Conservation (phyloP, 169 alveolate species). For the Cardiosporidium cionae region DNA sequence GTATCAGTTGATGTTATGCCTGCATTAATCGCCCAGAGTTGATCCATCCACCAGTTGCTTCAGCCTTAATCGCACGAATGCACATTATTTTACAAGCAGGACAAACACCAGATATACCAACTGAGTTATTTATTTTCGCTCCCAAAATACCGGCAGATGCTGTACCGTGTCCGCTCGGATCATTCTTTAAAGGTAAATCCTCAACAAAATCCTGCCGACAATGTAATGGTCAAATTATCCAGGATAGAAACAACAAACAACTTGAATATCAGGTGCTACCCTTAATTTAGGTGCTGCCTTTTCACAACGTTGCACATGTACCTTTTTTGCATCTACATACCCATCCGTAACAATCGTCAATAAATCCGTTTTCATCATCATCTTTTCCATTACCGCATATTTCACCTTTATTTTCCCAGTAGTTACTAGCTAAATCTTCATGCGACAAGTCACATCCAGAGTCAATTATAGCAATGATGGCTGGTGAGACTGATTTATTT, state of each 20-base stretch:
- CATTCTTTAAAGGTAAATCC: constrained; percentile 27
- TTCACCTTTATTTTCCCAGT: constrained; percentile 41
- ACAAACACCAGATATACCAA: constrained; percentile 44
- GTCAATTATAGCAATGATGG: constrained; percentile 38
- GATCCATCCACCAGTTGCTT: too few species aligned
- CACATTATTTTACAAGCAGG: constrained; percentile 51
- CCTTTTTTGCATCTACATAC: constrained; percentile 22
- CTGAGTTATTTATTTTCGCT: constrained; percentile 37
- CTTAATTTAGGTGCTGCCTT: too few species aligned
- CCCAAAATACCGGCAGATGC: constrained; percentile 52
- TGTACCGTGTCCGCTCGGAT: constrained; percentile 49
- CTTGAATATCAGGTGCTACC: too few species aligned
- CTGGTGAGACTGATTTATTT: too few species aligned
- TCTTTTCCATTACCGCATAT: constrained; percentile 42
- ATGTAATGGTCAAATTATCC: constrained; percentile 26
- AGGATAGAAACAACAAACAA: constrained; percentile 7
- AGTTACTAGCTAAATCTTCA: constrained; percentile 47
- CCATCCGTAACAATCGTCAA: constrained; percentile 46
- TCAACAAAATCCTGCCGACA: constrained; percentile 12
- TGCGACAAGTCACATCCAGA: constrained; percentile 36
- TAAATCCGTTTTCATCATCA: constrained; percentile 42
- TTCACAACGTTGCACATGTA: too few species aligned
- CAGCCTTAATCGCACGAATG: background rate
- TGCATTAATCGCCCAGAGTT: too few species aligned
- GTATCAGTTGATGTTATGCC: too few species aligned